phyloP scores from a whole-genome alignment of 345 rosid species.

The Gynandropsis gynandra region DNA sequence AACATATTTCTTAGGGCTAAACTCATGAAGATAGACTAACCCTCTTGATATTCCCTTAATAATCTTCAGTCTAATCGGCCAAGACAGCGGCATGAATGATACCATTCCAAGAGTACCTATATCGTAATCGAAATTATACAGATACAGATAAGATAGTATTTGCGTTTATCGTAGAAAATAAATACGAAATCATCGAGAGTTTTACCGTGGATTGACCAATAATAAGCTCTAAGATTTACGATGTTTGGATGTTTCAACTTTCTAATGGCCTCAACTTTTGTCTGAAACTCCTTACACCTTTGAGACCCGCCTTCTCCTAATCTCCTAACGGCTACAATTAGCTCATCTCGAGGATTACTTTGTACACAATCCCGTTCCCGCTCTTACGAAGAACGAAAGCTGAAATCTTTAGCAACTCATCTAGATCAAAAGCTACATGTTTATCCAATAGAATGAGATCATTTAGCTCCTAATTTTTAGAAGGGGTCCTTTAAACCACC shows the following conservation, averaged over 20 bases:
- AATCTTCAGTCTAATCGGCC: slow-evolving; percentile 69
- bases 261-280: slow-evolving; percentile 87
- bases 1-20: slow-evolving; percentile 82
- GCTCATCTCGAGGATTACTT: slow-evolving; percentile 86
- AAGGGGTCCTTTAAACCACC: slow-evolving; percentile 37
- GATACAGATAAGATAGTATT: no score
- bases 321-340: slow-evolving; percentile 76
- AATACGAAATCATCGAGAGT: not conserved
- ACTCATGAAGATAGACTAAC: slow-evolving; percentile 75
- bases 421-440: slow-evolving; percentile 76
- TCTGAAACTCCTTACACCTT: slow-evolving; percentile 85
- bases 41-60: slow-evolving; percentile 73
- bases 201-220: slow-evolving; percentile 92
- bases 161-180: not conserved
- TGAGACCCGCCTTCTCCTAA: slow-evolving; percentile 95
- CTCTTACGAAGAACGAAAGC: slow-evolving; percentile 81
- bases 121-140: no score
- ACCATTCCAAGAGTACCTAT: slow-evolving; percentile 43
- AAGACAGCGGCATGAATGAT: slow-evolving; percentile 56
- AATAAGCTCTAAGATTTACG: slow-evolving; percentile 77
- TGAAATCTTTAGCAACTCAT: slow-evolving; percentile 89
- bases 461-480: slow-evolving; percentile 63
- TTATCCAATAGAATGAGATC: slow-evolving; percentile 74
- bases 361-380: slow-evolving; percentile 87
- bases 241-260: slow-evolving; percentile 84